Evolutionary conservation across 1,284 basidiomycete species (phyloP), one percentile per base, ranked within the genome.

Genomic region (Irpex rosettiformis): DNA sequence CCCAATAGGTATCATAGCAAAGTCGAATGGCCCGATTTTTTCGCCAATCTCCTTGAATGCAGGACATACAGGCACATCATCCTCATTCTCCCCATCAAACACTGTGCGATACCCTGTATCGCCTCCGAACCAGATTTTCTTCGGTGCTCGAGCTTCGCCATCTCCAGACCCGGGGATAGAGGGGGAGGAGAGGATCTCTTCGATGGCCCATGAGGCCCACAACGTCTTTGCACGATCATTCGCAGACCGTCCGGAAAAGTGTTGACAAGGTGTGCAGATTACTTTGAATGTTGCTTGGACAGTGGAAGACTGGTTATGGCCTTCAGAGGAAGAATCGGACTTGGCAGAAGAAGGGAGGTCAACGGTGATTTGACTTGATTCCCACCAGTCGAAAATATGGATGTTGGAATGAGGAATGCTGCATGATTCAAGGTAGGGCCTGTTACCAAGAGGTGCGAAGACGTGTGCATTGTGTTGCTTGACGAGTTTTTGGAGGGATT

Each of bases 351-450:
- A 60, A 29, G 70, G 66, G 57, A 78, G 63, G 7, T 72, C 65
- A 49, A 80, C 68, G n/a, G 73, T 65, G 52, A 83, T 62, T 24
- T 74, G 69, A 28, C 76, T 71, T 16, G 74, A 71, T 18, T 86
- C 82, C 85, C 88, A 89, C 88, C 88, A 91, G 71, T 91, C 88
- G 61, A 88, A 74, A 65, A 81, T 80, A 61, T 85, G 80, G 16
- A 82, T 74, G 52, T 79, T 72, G 4, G 68, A 67, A 4, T 65
- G 64, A 16, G 75, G 73, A 30, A 82, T 73, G 7, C 73, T 75
- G 42, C 77, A 68, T 48, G 67, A 73, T n/a, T 73, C 64, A 66
- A 84, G 80, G 66, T 75, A 80, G 4, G 67, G 54, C 0, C 70
- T 76, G 73, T 89, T 90, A 27, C 82, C 81, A 11, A 90, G 77